Evolutionary conservation across 805 yeast genomes (phyloP), one percentile per base, ranked within the genome.

Genomic region (Lachancea sp.): DNA sequence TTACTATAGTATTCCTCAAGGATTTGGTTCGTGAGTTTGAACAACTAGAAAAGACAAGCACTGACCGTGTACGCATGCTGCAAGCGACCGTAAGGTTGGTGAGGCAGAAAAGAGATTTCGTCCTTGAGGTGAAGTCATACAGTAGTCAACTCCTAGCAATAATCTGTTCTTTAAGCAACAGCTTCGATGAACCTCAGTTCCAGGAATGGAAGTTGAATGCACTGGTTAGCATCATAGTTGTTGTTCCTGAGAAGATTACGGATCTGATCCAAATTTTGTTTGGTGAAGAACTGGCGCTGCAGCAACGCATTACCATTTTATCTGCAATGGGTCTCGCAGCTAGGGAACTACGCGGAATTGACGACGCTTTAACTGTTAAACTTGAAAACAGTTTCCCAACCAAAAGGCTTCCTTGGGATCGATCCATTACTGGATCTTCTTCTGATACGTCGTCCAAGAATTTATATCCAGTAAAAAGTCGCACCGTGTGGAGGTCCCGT

Each of bases 261-360:
- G 52, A 57, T 8, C 50, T 62, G 5, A 51, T 74, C 29, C 55
- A 66, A 20, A 57, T 80, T 13, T 63, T 88, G 13, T 64, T 76
- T 25, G 68, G 72, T 0, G 88, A 89, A 0, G 98, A 90, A 53
- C 77, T 82, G 46, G 86, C 95, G 0, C 58, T 92, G 15, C 92
- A 83, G 45, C 89, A 81, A 45, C 62, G 97, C 35, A 68, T 89
- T 63, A 63, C 75, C 21, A 67, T 89, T 7, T 59, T 92, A 15
- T 75, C 89, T 4, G 65, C 84, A 0, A 55, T 86, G 9, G 80
- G 89, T 0, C 62, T 88, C 18, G 75, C 84, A 2, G 86, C 88
- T 0, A 62, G 95, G 45, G 87, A 83, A 47, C 65, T 88, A 8
- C 66, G 82, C 32, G 90, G 88, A 0, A 58, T 68, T 22, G 68